phyloP scores from a whole-genome alignment of 1,139 yeast genomes.

The Taiozyma sp. region DNA sequence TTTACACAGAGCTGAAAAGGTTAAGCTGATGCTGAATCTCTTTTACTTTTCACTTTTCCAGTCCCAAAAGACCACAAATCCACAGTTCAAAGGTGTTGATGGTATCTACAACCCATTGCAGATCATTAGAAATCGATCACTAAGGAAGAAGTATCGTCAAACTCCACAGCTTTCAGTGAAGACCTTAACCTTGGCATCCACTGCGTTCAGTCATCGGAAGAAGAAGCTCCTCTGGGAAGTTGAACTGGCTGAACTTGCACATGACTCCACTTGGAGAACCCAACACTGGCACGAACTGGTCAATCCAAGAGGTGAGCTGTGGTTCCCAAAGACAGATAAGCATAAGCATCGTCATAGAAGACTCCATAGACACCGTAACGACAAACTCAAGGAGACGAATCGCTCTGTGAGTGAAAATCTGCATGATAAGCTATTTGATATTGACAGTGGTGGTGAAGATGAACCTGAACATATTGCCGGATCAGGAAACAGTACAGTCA shows the following conservation, averaged over 20 bases:
- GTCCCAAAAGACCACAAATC: constrained; percentile 25
- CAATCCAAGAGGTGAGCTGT: constrained; percentile 48
- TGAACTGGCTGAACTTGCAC: constrained; percentile 55
- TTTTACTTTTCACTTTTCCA: constrained; percentile 47
- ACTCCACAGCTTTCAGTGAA: constrained; percentile 25
- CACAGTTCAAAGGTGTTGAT: constrained; percentile 39
- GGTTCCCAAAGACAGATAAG: constrained; percentile 42
- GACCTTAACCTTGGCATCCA: constrained; percentile 45
- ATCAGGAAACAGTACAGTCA: not conserved
- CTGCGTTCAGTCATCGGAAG: constrained; percentile 44
- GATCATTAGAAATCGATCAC: constrained; percentile 63
- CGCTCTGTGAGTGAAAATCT: not conserved
- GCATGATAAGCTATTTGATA: constrained; percentile 13
- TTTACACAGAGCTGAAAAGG: constrained; percentile 47
- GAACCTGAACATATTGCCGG: constrained; percentile 3
- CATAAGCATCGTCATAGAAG: constrained; percentile 12
- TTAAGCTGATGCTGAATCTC: constrained; percentile 44
- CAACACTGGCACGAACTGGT: constrained; percentile 60
- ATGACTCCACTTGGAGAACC: constrained; percentile 64
- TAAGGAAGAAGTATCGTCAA: constrained; percentile 40
- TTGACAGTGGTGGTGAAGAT: not conserved
- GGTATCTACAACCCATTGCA: constrained; percentile 81
- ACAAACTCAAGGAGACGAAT: constrained; percentile 6
- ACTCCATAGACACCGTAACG: constrained; percentile 8
- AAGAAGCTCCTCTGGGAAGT: constrained; percentile 55